Conservation (phyloP, 2,329 filamentous ascomycete species). For the Cercospora sp. region DNA sequence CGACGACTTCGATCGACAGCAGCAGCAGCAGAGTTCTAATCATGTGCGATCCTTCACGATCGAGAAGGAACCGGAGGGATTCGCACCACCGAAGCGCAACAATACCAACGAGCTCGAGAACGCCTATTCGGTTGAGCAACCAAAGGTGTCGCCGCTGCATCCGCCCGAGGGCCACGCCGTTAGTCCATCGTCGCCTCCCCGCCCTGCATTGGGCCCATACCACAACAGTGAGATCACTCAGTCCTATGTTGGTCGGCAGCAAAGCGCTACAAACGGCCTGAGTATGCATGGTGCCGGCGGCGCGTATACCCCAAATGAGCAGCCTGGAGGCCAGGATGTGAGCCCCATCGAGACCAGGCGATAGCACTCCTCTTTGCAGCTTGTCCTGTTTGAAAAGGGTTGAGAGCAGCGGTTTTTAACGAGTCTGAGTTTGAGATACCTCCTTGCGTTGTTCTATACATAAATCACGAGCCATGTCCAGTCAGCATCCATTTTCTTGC, state of each 20-base stretch:
- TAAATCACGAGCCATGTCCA: background rate
- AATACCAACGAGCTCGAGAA: constrained; percentile 33
- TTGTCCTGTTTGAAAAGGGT: background rate
- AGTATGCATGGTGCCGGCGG: constrained; percentile 48
- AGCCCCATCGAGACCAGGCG: constrained; percentile 26
- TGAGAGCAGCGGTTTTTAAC: background rate
- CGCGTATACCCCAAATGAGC: constrained; percentile 14
- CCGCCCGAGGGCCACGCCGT: constrained; percentile 15
- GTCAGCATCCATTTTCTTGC: background rate
- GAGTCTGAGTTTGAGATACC: constrained; percentile 12
- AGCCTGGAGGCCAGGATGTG: constrained; percentile 19
- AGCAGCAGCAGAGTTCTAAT: constrained; percentile 11
- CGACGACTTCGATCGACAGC: constrained; percentile 20
- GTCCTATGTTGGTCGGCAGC: constrained; percentile 47
- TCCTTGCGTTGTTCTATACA: constrained; percentile 10
- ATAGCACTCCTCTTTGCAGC: background rate
- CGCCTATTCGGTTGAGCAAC: constrained; percentile 25
- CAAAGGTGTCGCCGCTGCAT: constrained; percentile 23
- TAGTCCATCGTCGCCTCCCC: constrained; percentile 19
- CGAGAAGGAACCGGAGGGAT: constrained; percentile 24
- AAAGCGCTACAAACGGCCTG: constrained; percentile 45
- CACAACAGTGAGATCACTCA: constrained; percentile 40
- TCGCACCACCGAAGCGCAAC: constrained; percentile 20
- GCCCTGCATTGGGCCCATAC: constrained; percentile 33
- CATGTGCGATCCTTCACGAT: constrained; percentile 28